Conservation (phyloP, 1,284 basidiomycete species). For the Cystobasidiaceae sp. region DNA sequence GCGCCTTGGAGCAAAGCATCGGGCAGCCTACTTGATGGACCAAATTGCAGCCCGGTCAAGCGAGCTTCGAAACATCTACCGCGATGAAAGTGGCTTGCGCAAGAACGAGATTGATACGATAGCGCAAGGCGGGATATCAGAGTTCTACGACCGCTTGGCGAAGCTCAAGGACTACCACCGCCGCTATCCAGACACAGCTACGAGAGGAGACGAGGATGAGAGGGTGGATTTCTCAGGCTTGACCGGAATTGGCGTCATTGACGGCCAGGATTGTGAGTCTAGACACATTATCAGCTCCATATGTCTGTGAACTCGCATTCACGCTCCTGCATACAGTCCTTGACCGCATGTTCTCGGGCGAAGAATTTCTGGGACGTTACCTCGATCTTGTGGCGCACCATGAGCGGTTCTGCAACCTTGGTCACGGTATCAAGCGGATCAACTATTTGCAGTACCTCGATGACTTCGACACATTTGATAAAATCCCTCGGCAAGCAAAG, state of each 20-base stretch:
- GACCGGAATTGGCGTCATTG: slow-evolving; percentile 3
- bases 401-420: slow-evolving; percentile 80
- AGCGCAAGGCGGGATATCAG: slow-evolving; percentile 64
- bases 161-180: slow-evolving; percentile 93
- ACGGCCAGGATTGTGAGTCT: slow-evolving; percentile 19
- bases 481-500: slow-evolving; percentile 67
- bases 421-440: slow-evolving; percentile 49
- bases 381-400: slow-evolving; percentile 88
- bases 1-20: slow-evolving; percentile 37
- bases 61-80: slow-evolving; percentile 44
- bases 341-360: slow-evolving; percentile 85
- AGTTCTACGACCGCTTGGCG: slow-evolving; percentile 90
- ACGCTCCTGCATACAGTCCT: slow-evolving; percentile 56
- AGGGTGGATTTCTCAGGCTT: slow-evolving; percentile 53
- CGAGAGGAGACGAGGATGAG: slow-evolving; percentile 66
- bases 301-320: not conserved
- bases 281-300: not conserved
- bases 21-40: slow-evolving; percentile 45
- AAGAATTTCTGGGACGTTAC: slow-evolving; percentile 91
- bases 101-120: slow-evolving; percentile 51
- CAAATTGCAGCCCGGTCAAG: slow-evolving; percentile 53
- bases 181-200: slow-evolving; percentile 83
- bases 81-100: slow-evolving; percentile 49
- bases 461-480: slow-evolving; percentile 58
- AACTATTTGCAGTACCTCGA: slow-evolving; percentile 90